These are phyloP conservation scores for Albizia julibrissin DNA, from an alignment of 306 rosid species.

Conservation along the genomic window DNA sequence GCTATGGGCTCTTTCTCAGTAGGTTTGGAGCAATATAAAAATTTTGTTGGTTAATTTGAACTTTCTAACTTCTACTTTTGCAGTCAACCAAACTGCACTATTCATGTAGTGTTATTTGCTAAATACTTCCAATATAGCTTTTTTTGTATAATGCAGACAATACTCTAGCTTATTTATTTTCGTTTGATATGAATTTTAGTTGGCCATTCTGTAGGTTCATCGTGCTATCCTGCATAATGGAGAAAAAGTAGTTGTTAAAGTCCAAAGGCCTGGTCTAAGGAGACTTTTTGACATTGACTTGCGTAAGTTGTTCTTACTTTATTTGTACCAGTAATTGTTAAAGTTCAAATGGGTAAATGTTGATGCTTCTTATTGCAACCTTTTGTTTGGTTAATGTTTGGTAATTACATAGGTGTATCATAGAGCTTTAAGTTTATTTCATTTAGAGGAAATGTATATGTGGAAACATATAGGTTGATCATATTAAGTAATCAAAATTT, in stretches of 20 bases:
- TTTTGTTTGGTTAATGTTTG: background rate
- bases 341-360: background rate
- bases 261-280: conserved; percentile 95
- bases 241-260: conserved; percentile 88
- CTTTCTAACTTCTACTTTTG: conserved; percentile 2
- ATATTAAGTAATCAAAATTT: background rate
- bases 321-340: background rate
- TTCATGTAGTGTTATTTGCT: conserved; percentile 7
- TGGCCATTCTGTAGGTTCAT: conserved; percentile 62
- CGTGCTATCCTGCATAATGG: conserved; percentile 91
- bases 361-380: background rate
- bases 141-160: conserved; percentile 6
- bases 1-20: background rate
- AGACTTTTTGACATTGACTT: conserved; percentile 95
- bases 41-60: background rate
- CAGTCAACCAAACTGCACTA: conserved; percentile 6
- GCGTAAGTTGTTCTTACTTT: conserved; percentile 57
- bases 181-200: conserved; percentile 26
- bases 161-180: conserved; percentile 14
- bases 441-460: background rate
- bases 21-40: conserved; percentile 1
- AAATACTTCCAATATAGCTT: background rate
- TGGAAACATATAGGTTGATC: background rate
- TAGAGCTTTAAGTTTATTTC: background rate
- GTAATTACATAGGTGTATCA: background rate